Conservation (phyloP, 805 yeast genomes). For the Starmerella kuoi region DNA sequence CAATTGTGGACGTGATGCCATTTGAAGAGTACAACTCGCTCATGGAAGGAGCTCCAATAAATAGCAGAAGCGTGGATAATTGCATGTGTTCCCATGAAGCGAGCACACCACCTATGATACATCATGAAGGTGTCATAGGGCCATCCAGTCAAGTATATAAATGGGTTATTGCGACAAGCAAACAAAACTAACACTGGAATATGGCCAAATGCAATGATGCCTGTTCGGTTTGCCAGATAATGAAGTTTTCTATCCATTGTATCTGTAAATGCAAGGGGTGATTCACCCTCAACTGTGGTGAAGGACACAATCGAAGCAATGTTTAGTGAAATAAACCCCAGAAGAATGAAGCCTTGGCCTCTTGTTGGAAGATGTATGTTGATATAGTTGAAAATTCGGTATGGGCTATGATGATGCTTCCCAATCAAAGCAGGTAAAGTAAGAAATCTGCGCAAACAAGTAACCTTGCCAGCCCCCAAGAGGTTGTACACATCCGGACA, state of each 20-base stretch:
- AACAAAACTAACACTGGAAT: slow-evolving; percentile 45
- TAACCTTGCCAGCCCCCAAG: slow-evolving; percentile 22
- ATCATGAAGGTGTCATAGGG: slow-evolving; percentile 47
- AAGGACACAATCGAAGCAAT: slow-evolving; percentile 20
- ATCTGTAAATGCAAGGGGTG: slow-evolving; percentile 26
- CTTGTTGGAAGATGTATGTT: slow-evolving; percentile 32
- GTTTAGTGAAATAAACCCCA: slow-evolving; percentile 28
- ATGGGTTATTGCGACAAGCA: slow-evolving; percentile 60
- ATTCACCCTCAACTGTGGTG: slow-evolving; percentile 19
- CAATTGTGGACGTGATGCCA: slow-evolving; percentile 28
- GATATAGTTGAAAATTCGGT: slow-evolving; percentile 15
- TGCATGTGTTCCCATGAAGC: slow-evolving; percentile 34
- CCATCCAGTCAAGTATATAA: slow-evolving; percentile 51
- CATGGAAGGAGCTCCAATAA: slow-evolving; percentile 23
- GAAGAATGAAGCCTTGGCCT: slow-evolving; percentile 32
- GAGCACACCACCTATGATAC: slow-evolving; percentile 47
- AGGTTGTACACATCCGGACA: slow-evolving; percentile 25
- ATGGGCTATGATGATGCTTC: slow-evolving; percentile 25
- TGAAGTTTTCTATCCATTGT: slow-evolving; percentile 31
- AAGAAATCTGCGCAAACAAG: slow-evolving; percentile 23
- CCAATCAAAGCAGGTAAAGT: slow-evolving; percentile 29
- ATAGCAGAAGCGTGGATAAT: slow-evolving; percentile 36
- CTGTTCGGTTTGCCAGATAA: slow-evolving; percentile 35
- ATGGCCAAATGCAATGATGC: slow-evolving; percentile 36
- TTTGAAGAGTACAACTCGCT: slow-evolving; percentile 21